These are phyloP conservation scores for Puccinia coronata DNA, from an alignment of 1,284 basidiomycete genomes.

Conservation along the genomic window DNA sequence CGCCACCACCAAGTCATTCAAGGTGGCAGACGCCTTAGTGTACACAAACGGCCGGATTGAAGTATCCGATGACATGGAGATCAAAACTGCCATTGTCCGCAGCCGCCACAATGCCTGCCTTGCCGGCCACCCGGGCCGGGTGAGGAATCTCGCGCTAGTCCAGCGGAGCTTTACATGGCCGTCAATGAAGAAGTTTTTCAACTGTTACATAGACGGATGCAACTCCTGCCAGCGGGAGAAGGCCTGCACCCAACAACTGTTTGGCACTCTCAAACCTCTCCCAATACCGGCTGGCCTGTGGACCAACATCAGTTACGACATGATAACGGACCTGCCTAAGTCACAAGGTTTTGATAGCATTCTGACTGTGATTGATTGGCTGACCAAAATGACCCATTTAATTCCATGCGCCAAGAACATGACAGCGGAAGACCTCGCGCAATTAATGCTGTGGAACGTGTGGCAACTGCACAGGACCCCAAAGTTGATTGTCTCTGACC, in stretches of 20 bases:
- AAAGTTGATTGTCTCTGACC: slow-evolving; percentile 12
- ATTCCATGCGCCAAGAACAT: not conserved
- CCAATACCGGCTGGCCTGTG: slow-evolving; percentile 59
- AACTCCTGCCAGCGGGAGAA: not conserved
- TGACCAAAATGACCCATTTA: not conserved
- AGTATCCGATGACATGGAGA: no score
- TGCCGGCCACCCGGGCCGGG: no score
- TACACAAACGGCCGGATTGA: no score
- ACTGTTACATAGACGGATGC: not conserved
- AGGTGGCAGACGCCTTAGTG: no score
- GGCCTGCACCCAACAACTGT: not conserved
- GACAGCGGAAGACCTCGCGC: no score
- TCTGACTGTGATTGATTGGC: slow-evolving; percentile 51
- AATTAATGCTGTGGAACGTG: not conserved
- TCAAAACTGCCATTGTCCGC: no score
- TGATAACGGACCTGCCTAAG: slow-evolving; percentile 61
- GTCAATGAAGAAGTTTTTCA: not conserved
- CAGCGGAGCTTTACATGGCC: not conserved
- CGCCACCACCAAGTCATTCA: no score
- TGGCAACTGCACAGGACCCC: no score
- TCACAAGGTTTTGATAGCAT: slow-evolving; percentile 60
- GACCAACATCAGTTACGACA: slow-evolving; percentile 62
- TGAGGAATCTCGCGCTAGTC: no score
- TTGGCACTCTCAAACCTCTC: slow-evolving; percentile 60
- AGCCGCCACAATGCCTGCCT: no score